phyloP scores from a whole-genome alignment of 164 flowering plant species.

The Litsea cubeba region DNA sequence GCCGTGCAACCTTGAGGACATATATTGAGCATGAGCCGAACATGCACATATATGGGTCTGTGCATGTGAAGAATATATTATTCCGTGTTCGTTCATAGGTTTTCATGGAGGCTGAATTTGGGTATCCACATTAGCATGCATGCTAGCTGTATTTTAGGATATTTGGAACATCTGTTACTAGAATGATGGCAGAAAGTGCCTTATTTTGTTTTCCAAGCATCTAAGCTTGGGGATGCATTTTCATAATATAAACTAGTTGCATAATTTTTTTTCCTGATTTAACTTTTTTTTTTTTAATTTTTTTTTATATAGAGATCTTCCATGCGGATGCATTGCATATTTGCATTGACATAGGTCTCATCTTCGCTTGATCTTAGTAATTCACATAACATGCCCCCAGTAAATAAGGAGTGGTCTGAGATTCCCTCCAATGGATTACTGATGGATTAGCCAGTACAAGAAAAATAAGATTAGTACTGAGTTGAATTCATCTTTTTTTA shows the following conservation, averaged over 20 bases:
- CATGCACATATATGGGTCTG: neutral
- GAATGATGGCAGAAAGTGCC: neutral
- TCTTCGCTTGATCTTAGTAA: no score
- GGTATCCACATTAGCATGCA: neutral
- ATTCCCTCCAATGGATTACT: no score
- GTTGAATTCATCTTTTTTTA: no score
- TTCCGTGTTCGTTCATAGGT: neutral
- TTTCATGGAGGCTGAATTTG: neutral
- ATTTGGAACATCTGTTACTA: neutral
- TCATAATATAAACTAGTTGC: neutral
- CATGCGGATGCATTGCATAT: no score
- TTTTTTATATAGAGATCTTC: neutral
- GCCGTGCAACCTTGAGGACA: conserved; percentile 80
- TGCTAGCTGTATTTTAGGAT: neutral
- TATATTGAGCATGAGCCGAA: neutral
- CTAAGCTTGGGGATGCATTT: neutral
- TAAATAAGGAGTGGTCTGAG: no score
- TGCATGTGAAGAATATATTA: neutral
- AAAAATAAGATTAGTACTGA: no score
- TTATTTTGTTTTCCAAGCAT: neutral
- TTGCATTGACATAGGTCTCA: no score
- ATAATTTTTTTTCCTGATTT: neutral
- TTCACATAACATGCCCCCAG: no score
- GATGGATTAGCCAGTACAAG: no score
- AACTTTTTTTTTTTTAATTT: neutral